A percentile compares a stretch with the other conserved stretches of the same genome.
phyloP scores from a whole-genome alignment of 331 rosid species.

The Telfairia occidentalis region DNA sequence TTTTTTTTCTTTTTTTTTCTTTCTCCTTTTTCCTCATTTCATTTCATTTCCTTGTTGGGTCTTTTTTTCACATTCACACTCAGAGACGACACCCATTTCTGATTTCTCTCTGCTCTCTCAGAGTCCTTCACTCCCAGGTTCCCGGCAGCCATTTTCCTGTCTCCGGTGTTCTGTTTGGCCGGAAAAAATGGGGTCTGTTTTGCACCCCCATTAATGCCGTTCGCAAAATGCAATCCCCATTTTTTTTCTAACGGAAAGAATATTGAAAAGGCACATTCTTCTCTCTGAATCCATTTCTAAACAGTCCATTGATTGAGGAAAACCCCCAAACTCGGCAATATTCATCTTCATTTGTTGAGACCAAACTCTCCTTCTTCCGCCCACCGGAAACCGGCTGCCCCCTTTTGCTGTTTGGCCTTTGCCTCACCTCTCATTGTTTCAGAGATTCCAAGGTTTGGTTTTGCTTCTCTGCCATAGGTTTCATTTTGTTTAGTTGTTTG shows the following conservation, averaged over 20 bases:
- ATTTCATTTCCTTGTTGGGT: neutral
- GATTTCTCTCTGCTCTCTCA: neutral
- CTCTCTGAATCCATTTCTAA: conserved; percentile 1
- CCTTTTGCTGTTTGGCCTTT: no score
- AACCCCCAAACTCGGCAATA: neutral
- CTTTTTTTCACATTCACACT: neutral
- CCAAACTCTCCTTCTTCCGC: neutral
- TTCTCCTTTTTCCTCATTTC: neutral
- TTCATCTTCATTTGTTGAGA: neutral
- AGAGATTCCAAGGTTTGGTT: neutral
- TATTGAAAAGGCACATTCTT: neutral
- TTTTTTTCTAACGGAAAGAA: neutral
- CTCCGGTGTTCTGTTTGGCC: neutral
- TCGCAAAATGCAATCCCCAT: neutral
- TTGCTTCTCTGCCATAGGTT: neutral
- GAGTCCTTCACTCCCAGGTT: neutral
- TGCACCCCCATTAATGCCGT: neutral
- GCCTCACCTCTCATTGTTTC: neutral
- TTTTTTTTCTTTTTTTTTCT: neutral
- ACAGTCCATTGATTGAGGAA: neutral
- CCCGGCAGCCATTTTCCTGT: neutral
- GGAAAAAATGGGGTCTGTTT: neutral
- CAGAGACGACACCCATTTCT: neutral
- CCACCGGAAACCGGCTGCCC: neutral
- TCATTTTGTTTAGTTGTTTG: neutral